Percentiles rank a stretch among this genome's conserved stretches.
These are phyloP conservation scores for Histomonas meleagridis DNA, from an alignment of 208 protist genomes.

Conservation along the genomic window DNA sequence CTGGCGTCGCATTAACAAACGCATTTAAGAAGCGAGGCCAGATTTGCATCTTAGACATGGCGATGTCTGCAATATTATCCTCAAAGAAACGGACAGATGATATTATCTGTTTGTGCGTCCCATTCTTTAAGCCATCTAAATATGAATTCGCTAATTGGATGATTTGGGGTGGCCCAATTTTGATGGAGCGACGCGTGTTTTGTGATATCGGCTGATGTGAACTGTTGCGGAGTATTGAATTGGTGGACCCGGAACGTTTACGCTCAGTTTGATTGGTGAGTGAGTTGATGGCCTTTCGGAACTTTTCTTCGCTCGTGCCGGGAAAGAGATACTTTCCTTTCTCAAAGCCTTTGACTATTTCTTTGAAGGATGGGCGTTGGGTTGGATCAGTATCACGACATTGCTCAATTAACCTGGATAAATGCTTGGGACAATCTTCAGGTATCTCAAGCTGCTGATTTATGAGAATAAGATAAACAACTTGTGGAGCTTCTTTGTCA, in stretches of 20 bases:
- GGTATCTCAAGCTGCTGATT: not conserved
- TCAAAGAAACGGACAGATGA: too few relatives aligned
- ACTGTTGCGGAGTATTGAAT: too few relatives aligned
- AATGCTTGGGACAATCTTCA: not conserved
- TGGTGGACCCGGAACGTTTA: too few relatives aligned
- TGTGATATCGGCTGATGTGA: too few relatives aligned
- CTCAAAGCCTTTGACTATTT: not conserved
- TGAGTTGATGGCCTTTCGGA: too few relatives aligned
- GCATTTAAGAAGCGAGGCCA: not conserved
- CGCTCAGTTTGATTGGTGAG: too few relatives aligned
- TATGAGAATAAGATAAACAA: not conserved
- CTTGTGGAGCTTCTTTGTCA: not conserved
- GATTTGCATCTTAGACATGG: not conserved
- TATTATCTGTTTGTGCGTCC: not conserved
- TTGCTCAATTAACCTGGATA: not conserved
- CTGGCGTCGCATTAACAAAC: not conserved
- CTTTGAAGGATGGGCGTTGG: not conserved
- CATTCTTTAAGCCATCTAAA: too few relatives aligned
- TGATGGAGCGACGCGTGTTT: too few relatives aligned
- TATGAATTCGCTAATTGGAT: too few relatives aligned
- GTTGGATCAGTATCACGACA: not conserved
- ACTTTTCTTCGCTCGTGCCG: too few relatives aligned
- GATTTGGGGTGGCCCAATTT: too few relatives aligned
- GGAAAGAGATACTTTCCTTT: not conserved
- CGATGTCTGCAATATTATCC: too few relatives aligned